These are phyloP conservation scores for Urtica urens DNA, from an alignment of 306 rosid genomes.

Conservation along the genomic window DNA sequence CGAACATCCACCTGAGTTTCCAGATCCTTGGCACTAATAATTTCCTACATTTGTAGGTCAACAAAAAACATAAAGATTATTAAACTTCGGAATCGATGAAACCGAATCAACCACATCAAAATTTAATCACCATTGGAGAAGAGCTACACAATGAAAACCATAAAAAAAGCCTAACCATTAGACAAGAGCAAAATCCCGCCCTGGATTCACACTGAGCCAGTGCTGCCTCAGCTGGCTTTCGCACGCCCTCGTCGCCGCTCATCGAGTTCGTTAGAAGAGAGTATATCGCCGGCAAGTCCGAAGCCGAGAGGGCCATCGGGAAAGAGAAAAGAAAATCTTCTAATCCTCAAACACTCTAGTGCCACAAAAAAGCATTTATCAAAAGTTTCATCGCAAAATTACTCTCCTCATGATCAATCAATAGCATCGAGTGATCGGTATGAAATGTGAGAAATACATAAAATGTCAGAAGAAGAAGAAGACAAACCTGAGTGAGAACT, in stretches of 20 bases:
- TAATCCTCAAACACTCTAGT: not conserved
- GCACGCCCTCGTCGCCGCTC: slow-evolving; percentile 64
- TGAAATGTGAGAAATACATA: not conserved
- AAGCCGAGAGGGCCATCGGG: slow-evolving; percentile 48
- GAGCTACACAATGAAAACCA: slow-evolving; percentile 3
- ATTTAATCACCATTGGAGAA: not conserved
- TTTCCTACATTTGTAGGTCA: slow-evolving; percentile 41
- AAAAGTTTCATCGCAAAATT: not conserved
- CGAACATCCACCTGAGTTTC: slow-evolving; percentile 68
- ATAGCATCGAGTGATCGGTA: not conserved
- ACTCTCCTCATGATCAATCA: too few relatives aligned
- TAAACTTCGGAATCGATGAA: not conserved
- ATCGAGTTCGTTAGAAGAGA: slow-evolving; percentile 60
- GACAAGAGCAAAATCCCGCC: slow-evolving; percentile 88
- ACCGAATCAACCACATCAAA: not conserved
- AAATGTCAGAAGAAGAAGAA: not conserved
- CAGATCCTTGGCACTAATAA: slow-evolving; percentile 74
- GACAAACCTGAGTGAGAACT: not conserved
- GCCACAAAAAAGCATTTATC: not conserved
- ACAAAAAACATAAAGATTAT: not conserved
- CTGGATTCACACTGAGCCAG: slow-evolving; percentile 74
- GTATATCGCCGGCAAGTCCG: slow-evolving; percentile 77
- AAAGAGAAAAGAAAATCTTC: not conserved
- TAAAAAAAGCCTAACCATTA: slow-evolving; percentile 34
- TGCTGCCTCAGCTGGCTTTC: slow-evolving; percentile 62